These are phyloP conservation scores for Leccinum subspadiceum DNA, from an alignment of 1,284 basidiomycete species.

Conservation along the genomic window DNA sequence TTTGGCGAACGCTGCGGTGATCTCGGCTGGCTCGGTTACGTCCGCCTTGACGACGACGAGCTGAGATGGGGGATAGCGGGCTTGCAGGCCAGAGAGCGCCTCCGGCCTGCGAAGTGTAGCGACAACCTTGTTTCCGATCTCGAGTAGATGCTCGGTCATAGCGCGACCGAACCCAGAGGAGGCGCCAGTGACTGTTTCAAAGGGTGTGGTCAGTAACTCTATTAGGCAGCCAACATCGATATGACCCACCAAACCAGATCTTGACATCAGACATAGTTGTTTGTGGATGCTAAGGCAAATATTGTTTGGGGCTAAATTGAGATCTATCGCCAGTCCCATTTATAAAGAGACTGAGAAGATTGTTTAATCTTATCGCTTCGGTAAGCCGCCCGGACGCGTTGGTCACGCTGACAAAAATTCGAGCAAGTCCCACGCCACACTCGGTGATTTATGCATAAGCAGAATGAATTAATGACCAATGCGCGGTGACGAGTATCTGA, in stretches of 20 bases:
- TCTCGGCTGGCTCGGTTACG: constrained; percentile 31
- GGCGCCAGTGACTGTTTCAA: constrained; percentile 24
- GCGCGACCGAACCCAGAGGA: constrained; percentile 30
- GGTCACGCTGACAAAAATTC: not conserved
- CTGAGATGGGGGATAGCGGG: constrained; percentile 26
- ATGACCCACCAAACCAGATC: constrained; percentile 20
- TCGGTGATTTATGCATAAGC: not conserved
- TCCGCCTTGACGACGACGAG: constrained; percentile 42
- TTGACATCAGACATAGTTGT: constrained; percentile 18
- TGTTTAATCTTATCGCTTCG: not conserved
- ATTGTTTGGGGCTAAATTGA: not conserved
- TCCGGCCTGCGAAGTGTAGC: constrained; percentile 35
- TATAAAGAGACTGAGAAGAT: not conserved
- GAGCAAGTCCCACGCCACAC: not conserved
- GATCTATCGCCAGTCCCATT: not conserved
- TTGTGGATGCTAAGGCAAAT: not conserved
- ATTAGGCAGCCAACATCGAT: too few relatives aligned
- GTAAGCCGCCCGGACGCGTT: not conserved
- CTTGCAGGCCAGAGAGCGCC: constrained; percentile 28
- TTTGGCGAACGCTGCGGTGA: constrained; percentile 34
- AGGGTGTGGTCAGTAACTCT: not conserved
- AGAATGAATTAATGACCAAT: not conserved
- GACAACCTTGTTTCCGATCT: constrained; percentile 34
- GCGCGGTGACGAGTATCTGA: too few relatives aligned
- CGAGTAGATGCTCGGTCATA: constrained; percentile 27